Evolutionary conservation across 495 filamentous ascomycete genomes (phyloP), one percentile per base, ranked within the genome.

Genomic region (Penicillium malachiteum): DNA sequence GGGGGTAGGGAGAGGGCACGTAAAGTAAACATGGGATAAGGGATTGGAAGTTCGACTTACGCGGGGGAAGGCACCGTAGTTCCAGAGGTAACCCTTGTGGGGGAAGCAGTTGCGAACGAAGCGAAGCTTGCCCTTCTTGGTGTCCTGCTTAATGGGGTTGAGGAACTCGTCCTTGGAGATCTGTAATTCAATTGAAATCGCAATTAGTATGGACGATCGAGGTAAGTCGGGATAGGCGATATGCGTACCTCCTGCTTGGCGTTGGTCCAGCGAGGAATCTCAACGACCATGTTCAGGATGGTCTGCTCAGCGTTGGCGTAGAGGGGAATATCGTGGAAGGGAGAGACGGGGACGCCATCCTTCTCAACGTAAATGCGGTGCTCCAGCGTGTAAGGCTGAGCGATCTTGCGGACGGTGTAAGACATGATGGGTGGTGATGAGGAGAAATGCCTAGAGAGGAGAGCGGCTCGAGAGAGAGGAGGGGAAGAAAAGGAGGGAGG

Each of bases 101-200:
- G 94, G 94, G 84, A 99, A 99, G 85, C 94, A 97, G 87, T 99
- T 99, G 76, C 94, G 91, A 73, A 99, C 95, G 72, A 85, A 99
- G 62, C 94, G 90, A 56, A 97, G 75, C 70, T 80, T 78, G 64
- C 74, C 78, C 71, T 79, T 78, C 68, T 81, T 79, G 55, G 67
- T 71, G 57, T 78, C 75, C 69, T 79, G 92, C 85, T 96, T 96
- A 77, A 97, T 96, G 71, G 92, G 92, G 81, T 96, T 96, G 65
- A 96, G 88, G 72, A 88, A 84, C 74, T 97, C 92, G 65, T 97
- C 93, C 81, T 96, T 96, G 79, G 87, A 94, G 79, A 96, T 96
- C 90, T 95, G 69, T 56, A 37, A 34, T 30, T 26, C 16, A 18
- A 42, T 39, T 17, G 52, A 32, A 48, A 63, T 67, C 26, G 64